Evolutionary conservation across 495 filamentous ascomycete genomes (phyloP).

Genomic region (Neurospora pannonica): DNA sequence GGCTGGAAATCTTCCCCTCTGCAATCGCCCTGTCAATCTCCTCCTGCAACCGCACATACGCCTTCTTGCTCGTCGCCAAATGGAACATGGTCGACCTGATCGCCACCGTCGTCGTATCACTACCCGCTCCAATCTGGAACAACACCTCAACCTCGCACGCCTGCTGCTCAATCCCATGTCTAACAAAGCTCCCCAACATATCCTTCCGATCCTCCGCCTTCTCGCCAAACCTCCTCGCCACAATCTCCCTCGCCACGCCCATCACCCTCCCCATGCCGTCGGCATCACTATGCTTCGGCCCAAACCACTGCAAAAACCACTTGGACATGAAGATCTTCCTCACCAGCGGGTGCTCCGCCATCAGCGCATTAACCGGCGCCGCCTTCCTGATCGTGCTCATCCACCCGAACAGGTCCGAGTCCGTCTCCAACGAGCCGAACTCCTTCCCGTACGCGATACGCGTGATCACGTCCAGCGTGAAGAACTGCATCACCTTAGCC

Average conservation of each 20-base stretch:
- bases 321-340: constrained; percentile 20
- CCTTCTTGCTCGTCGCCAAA: constrained; percentile 34
- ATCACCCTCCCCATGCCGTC: constrained; percentile 31
- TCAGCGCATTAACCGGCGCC: constrained; percentile 15
- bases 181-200: constrained; percentile 33
- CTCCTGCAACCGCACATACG: constrained; percentile 44
- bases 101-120: constrained; percentile 54
- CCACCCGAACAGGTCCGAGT: constrained; percentile 42
- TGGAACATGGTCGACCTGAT: constrained; percentile 46
- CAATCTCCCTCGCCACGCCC: constrained; percentile 19
- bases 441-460: constrained; percentile 41
- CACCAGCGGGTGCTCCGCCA: constrained; percentile 20
- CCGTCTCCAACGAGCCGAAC: constrained; percentile 35
- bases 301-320: constrained; percentile 42
- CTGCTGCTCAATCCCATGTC: constrained; percentile 18
- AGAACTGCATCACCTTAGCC: constrained; percentile 30
- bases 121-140: constrained; percentile 46
- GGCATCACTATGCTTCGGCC: constrained; percentile 46
- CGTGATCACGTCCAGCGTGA: constrained; percentile 43
- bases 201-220: constrained; percentile 18
- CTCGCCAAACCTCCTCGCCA: constrained; percentile 24
- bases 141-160: constrained; percentile 30
- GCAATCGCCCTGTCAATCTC: constrained; percentile 44
- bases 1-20: constrained; percentile 25
- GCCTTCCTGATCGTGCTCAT: constrained; percentile 27